Conservation (phyloP, 768 basidiomycete genomes). For the Tephrocybe sp. region DNA sequence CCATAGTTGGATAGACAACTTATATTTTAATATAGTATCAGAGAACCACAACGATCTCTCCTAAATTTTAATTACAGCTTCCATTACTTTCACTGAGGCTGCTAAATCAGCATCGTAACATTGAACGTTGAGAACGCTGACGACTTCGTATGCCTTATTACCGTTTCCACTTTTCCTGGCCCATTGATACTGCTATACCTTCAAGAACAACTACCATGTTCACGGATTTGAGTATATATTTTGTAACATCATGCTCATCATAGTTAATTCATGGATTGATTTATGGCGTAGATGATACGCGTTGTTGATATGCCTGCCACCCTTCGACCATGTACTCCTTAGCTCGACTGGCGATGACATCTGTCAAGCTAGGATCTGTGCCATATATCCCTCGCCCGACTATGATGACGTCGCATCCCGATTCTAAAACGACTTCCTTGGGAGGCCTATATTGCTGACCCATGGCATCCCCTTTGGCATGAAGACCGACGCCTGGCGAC, state of each 20-base stretch:
- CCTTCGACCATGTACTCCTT: conserved; percentile 81
- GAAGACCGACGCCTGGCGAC: conserved; percentile 91
- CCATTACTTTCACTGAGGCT: too few relatives aligned
- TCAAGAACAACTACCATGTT: too few relatives aligned
- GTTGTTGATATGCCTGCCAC: conserved; percentile 85
- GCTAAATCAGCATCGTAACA: too few relatives aligned
- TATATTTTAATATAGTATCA: not conserved
- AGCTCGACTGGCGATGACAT: conserved; percentile 60
- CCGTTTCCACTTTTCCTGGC: not conserved
- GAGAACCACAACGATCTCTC: too few relatives aligned
- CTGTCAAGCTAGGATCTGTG: conserved; percentile 41
- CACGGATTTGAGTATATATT: too few relatives aligned
- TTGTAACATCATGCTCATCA: not conserved
- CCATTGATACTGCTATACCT: not conserved
- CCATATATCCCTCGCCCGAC: conserved; percentile 96
- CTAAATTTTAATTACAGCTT: too few relatives aligned
- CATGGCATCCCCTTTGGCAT: conserved; percentile 75
- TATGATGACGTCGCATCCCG: conserved; percentile 94
- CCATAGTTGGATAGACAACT: not conserved
- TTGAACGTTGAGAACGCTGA: too few relatives aligned
- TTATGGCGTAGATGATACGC: conserved; percentile 27
- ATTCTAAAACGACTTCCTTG: conserved; percentile 70
- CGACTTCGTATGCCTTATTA: too few relatives aligned
- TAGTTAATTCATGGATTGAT: not conserved
- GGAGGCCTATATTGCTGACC: conserved; percentile 97